These are phyloP conservation scores for Diaporthe capsici DNA, from an alignment of 2,329 filamentous ascomycete species.

Conservation along the genomic window DNA sequence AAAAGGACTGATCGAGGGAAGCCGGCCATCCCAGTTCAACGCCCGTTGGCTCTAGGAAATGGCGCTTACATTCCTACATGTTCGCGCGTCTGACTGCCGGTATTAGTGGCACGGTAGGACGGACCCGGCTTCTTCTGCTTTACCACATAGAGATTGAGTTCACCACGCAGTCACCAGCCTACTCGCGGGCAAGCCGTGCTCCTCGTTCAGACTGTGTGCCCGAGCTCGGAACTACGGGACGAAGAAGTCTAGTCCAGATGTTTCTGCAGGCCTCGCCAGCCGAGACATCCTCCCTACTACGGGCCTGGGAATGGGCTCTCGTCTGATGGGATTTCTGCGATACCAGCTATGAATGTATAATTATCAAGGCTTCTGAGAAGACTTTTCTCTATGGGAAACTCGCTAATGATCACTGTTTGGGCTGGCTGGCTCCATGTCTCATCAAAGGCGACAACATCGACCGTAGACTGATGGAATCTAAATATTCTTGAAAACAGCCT, in stretches of 20 bases:
- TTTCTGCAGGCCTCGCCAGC: neutral
- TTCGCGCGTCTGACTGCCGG: neutral
- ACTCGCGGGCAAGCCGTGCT: constrained; percentile 11
- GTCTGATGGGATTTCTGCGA: neutral
- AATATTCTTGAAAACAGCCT: neutral
- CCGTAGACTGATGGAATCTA: neutral
- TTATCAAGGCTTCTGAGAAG: neutral
- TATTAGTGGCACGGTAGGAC: neutral
- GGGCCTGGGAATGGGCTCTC: neutral
- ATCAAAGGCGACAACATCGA: neutral
- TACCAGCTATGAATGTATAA: neutral
- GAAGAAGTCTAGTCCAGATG: neutral
- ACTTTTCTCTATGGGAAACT: neutral
- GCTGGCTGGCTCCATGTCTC: too few relatives aligned
- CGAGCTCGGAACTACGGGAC: neutral
- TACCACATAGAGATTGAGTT: neutral
- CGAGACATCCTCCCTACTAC: neutral
- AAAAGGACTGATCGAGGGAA: neutral
- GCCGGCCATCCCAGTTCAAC: neutral
- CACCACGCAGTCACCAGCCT: neutral
- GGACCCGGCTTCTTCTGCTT: neutral
- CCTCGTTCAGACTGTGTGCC: neutral
- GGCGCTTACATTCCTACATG: neutral
- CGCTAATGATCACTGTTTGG: neutral
- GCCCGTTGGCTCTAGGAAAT: neutral